Evolutionary conservation across 2,329 filamentous ascomycete genomes (phyloP), one percentile per base, ranked within the genome.

Genomic region (Arachnomyces sp.): DNA sequence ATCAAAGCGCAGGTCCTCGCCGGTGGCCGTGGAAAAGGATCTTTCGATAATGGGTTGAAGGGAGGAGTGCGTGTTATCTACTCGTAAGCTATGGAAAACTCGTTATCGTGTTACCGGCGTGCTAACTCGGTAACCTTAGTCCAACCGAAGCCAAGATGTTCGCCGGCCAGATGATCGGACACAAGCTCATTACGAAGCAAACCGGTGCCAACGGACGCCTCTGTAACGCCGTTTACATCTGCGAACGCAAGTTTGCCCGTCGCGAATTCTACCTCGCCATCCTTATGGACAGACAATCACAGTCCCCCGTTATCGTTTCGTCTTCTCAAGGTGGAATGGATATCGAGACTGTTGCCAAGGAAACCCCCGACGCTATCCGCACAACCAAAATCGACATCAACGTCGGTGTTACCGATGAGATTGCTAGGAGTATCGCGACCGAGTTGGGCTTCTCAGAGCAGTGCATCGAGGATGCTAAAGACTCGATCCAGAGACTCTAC

Each of bases 141-240:
- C 86, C 92, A 45, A 89, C 88, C 57, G 78, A 82, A 76, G 92
- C 92, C 61, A 84, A 87, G 76, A 94, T 96, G 81, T 94, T 98
- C 65, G 90, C 92, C 55, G 79, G 90, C 56, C 89, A 98, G 75
- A 98, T 98, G 92, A 96, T 98, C 69, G 92, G 92, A 63, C 90
- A 98, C 74, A 95, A 95, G 72, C 87, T 98, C 69, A 79, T 98
- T 71, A 98, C 92, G 68, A 98, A 98, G 81, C 92, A 98, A 76
- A 98, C 92, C 44, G 92, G 92, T 65, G 86, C 90, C 55, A 78
- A 70, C 56, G 92, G 92, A 62, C 87, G 92, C 66, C 79, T 94
- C 64, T 98, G 92, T 79, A 96, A 85, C 70, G 79, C 89, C 49
- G 92, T 98, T 64, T 96, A 94, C 76, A 96, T 98, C 65, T 94